These are phyloP conservation scores for Auriscalpium microsporum DNA, from an alignment of 768 basidiomycete genomes.

Conservation along the genomic window DNA sequence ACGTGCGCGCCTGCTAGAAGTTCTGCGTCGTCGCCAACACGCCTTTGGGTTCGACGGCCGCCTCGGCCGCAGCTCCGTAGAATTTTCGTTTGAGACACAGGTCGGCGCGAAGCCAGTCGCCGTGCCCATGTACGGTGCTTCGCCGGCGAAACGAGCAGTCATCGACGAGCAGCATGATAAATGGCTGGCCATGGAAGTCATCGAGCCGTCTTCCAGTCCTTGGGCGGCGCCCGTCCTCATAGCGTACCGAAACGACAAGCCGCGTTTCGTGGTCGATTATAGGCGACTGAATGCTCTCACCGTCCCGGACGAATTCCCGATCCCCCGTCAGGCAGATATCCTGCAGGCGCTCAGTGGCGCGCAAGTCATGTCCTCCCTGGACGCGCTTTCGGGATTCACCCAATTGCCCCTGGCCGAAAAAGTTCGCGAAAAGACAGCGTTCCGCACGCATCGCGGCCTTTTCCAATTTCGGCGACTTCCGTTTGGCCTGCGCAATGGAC, in stretches of 20 bases:
- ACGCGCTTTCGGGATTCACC: slow-evolving; percentile 30
- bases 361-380: slow-evolving; percentile 21
- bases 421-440: slow-evolving; percentile 26
- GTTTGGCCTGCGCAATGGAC: slow-evolving; percentile 21
- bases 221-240: slow-evolving; percentile 25
- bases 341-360: slow-evolving; percentile 21
- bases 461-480: slow-evolving; percentile 34
- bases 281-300: slow-evolving; percentile 15
- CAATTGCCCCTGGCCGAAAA: slow-evolving; percentile 25
- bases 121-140: slow-evolving; percentile 17
- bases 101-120: slow-evolving; percentile 17
- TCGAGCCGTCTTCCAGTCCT: slow-evolving; percentile 29
- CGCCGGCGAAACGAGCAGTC: slow-evolving; percentile 13
- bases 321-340: slow-evolving; percentile 20
- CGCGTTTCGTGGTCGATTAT: slow-evolving; percentile 25
- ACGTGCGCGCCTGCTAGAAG: not conserved
- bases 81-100: slow-evolving; percentile 6
- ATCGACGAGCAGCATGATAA: not conserved
- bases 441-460: slow-evolving; percentile 29
- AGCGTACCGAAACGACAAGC: slow-evolving; percentile 27
- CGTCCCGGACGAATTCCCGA: slow-evolving; percentile 21
- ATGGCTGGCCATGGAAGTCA: slow-evolving; percentile 27
- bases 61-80: not conserved
- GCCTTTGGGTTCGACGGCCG: not conserved
- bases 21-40: not conserved